Base-by-base conservation (phyloP, 306 rosid genomes). In the Ammopiptanthus mongolicus region DNA sequence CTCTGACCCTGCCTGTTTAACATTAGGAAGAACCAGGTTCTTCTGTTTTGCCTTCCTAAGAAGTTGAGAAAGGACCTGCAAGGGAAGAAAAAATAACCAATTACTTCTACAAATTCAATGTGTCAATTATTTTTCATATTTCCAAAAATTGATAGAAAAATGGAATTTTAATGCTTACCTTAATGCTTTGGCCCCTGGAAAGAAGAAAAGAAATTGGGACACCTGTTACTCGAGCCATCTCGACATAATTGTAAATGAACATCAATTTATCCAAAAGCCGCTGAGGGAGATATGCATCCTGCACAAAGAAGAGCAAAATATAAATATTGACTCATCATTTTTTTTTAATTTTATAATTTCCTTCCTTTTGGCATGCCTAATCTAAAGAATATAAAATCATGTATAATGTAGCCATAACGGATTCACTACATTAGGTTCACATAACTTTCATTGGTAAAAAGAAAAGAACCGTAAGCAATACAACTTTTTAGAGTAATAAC, bases 221-320 rank as follows among this genome's bases (percentile, higher is more conserved):
- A 74, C 98, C 98, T 23, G 98, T 95, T 21, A 95, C 98, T 73
- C 98, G 86, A 81, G 98, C 98, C 98, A 95, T 95, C 86, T 95
- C 98, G 80, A 95, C 98, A 31, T 95, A 95, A 80, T 95, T 95
- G 88, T 95, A 95, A 80, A 95, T 83, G 67, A 84, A 90, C 98
- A 95, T 91, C 84, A 95, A 75, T 85, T 91, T 95, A 84, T 95
- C 98, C 84, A 95, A 84, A 78, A 95, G 93, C 80, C 98, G 87
- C 56, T 95, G 98, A 17, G 98, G 98, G 66, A 95, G 98, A 85
- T 91, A 95, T 15, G 98, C 98, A 88, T 95, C 98, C 98, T 95
- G 84, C 86, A 81, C 21, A 5, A 44, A 78, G 60, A 80, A 60
- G 6, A 57, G 58, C 74, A 33, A 67, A 39, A 56, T 41, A 60